phyloP scores from a whole-genome alignment of 768 basidiomycete genomes.

The Exsudoporus frostii region DNA sequence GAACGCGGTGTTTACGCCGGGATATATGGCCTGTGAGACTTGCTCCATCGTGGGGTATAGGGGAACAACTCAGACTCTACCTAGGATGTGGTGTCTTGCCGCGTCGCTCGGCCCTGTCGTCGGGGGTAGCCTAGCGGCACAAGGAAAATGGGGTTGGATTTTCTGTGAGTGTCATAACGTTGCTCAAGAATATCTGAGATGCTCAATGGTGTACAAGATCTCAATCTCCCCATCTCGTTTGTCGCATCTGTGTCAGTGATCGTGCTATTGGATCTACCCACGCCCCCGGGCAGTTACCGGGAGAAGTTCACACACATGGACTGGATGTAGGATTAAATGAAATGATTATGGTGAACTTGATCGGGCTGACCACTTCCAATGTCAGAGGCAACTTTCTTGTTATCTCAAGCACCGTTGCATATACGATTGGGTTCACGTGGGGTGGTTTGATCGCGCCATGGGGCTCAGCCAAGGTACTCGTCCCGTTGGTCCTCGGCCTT shows the following conservation, averaged over 20 bases:
- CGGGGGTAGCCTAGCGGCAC: conserved; percentile 34
- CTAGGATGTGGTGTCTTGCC: conserved; percentile 36
- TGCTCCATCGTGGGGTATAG: not conserved
- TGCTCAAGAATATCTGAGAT: not conserved
- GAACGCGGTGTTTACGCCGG: conserved; percentile 42
- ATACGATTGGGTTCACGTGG: conserved; percentile 45
- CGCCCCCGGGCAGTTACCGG: conserved; percentile 31
- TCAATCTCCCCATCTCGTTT: conserved; percentile 39
- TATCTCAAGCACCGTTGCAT: conserved; percentile 33
- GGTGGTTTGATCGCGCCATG: conserved; percentile 45
- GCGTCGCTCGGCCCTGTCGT: conserved; percentile 35
- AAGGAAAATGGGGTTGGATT: conserved; percentile 39
- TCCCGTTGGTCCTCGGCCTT: conserved; percentile 42
- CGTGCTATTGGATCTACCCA: conserved; percentile 33
- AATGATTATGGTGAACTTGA: not conserved
- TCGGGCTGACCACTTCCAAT: not conserved
- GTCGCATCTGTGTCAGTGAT: conserved; percentile 28
- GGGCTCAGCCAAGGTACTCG: conserved; percentile 38
- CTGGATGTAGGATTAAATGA: conserved; percentile 37
- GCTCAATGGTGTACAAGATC: conserved; percentile 22
- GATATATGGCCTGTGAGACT: conserved; percentile 34
- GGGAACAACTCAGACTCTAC: not conserved
- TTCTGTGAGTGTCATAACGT: conserved; percentile 30
- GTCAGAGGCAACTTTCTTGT: conserved; percentile 42
- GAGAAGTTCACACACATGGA: conserved; percentile 40